A percentile compares a stretch with the other conserved stretches of the same genome.
Evolutionary conservation across 306 rosid genomes (phyloP).

Genomic region (Ceratonia siliqua): DNA sequence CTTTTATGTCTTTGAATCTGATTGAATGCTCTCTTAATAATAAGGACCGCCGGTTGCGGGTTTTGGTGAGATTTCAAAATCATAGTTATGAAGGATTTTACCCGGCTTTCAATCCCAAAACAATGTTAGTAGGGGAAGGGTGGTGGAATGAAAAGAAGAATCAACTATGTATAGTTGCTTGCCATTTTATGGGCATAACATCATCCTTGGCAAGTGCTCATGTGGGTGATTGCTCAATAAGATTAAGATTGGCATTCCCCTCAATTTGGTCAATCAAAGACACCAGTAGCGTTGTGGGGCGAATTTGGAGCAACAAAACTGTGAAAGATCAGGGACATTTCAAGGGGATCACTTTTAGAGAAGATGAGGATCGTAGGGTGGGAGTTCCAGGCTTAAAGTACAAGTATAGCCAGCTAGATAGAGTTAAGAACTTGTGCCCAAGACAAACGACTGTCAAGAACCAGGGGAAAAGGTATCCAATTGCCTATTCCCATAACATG

Average conservation of each 20-base stretch:
- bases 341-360: constrained; percentile 39
- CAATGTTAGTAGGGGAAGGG: constrained; percentile 51
- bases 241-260: constrained; percentile 47
- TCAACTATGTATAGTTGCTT: constrained; percentile 39
- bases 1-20: constrained; percentile 28
- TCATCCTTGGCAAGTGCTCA: constrained; percentile 39
- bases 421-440: constrained; percentile 43
- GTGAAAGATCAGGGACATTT: constrained; percentile 42
- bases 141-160: constrained; percentile 44
- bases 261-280: constrained; percentile 54
- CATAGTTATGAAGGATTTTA: not conserved
- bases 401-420: constrained; percentile 47
- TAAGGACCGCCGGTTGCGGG: constrained; percentile 35
- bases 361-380: not conserved
- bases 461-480: constrained; percentile 20
- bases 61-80: constrained; percentile 38
- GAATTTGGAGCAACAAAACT: constrained; percentile 63
- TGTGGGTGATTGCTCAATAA: constrained; percentile 61
- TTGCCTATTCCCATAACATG: constrained; percentile 43
- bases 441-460: not conserved
- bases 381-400: constrained; percentile 37
- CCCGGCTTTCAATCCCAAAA: constrained; percentile 38
- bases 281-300: constrained; percentile 46
- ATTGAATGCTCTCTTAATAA: constrained; percentile 34
- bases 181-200: constrained; percentile 29